A percentile compares a stretch with the other conserved stretches of the same genome.
Evolutionary conservation across 176 grass and related monocot species (phyloP).

Genomic region (Melocanna baccifera): DNA sequence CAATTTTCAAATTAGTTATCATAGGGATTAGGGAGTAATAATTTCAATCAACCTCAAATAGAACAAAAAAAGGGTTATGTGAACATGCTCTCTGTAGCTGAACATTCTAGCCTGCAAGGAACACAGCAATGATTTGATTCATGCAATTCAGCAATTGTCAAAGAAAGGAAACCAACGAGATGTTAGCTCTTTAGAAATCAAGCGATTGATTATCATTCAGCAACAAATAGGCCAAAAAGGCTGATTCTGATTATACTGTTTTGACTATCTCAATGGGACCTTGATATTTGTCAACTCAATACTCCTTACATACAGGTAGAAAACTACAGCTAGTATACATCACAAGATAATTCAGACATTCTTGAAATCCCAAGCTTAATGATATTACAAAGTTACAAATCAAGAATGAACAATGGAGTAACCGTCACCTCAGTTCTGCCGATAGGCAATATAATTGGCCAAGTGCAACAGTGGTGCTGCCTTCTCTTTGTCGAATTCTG

Average conservation of each 20-base stretch:
- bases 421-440: conserved; percentile 59
- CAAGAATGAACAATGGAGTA: conserved; percentile 27
- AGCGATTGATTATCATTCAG: not conserved
- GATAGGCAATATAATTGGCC: conserved; percentile 75
- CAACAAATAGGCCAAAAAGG: not conserved
- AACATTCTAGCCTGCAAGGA: not conserved
- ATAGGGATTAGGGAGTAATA: not conserved
- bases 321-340: conserved; percentile 41
- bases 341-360: conserved; percentile 15
- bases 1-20: not conserved
- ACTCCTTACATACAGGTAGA: conserved; percentile 24
- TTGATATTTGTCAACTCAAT: conserved; percentile 27
- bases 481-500: conserved; percentile 53
- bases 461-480: conserved; percentile 69
- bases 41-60: not conserved
- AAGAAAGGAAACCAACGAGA: not conserved
- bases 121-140: not conserved
- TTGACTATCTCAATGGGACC: not conserved
- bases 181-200: not conserved
- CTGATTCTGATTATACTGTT: conserved; percentile 19
- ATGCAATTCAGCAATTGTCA: not conserved
- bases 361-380: conserved; percentile 23
- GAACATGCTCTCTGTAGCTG: not conserved
- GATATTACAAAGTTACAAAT: conserved; percentile 29
- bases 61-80: not conserved